Conservation (phyloP, 345 rosid genomes). For the Ceriops zippeliana region DNA sequence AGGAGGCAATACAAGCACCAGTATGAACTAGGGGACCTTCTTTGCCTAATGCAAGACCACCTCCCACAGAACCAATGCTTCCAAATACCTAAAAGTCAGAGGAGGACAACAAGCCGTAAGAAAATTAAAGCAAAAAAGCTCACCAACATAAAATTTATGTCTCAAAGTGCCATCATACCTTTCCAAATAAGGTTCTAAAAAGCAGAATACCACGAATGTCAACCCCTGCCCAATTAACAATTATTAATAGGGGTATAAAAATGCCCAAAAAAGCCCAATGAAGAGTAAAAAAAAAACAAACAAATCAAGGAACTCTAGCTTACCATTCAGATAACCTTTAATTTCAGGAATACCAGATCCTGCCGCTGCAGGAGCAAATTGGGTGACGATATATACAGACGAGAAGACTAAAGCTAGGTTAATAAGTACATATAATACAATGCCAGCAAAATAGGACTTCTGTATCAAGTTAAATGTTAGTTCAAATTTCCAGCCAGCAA, state of each 20-base stretch:
- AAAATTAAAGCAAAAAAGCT: neutral
- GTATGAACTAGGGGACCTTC: conserved; percentile 97
- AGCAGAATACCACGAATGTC: conserved; percentile 87
- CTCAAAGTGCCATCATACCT: conserved; percentile 48
- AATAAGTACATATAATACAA: conserved; percentile 66
- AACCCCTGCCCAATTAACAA: conserved; percentile 46
- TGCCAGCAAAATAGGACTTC: conserved; percentile 81
- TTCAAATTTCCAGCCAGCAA: conserved; percentile 90
- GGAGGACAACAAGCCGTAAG: conserved; percentile 7
- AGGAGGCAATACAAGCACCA: conserved; percentile 96
- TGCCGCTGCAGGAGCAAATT: conserved; percentile 97
- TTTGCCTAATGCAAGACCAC: conserved; percentile 96
- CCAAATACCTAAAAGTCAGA: conserved; percentile 73
- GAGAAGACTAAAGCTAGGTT: conserved; percentile 82
- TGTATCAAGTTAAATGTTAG: conserved; percentile 78
- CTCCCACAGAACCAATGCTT: conserved; percentile 97
- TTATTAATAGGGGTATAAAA: conserved; percentile 5
- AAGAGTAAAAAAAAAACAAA: neutral
- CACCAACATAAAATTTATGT: neutral
- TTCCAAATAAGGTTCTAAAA: conserved; percentile 93
- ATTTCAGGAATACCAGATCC: conserved; percentile 99
- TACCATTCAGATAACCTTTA: conserved; percentile 97
- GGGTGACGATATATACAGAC: conserved; percentile 78
- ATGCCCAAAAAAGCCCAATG: conserved; percentile 2
- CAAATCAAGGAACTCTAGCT: neutral